phyloP scores from a whole-genome alignment of 106 monocot genomes.

The Phalaenopsis equestris region DNA sequence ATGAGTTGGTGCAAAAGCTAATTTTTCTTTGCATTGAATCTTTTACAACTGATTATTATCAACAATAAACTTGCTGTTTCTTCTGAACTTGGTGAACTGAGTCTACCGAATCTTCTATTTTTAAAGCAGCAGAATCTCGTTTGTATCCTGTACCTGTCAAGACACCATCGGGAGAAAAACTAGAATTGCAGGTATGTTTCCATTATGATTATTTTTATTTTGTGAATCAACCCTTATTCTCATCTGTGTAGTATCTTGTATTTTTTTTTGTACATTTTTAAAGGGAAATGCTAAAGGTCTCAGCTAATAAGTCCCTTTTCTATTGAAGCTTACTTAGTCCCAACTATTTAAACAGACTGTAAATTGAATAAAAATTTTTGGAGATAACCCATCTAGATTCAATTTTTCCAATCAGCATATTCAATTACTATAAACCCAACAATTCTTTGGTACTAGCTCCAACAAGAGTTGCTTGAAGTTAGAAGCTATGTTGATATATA shows the following conservation, averaged over 20 bases:
- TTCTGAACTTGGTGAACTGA: background rate
- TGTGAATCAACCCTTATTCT: background rate
- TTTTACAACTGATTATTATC: background rate
- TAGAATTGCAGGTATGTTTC: slow-evolving; percentile 31
- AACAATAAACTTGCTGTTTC: background rate
- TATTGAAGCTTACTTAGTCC: background rate
- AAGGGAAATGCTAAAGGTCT: background rate
- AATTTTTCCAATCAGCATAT: background rate
- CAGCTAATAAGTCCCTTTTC: background rate
- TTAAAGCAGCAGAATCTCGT: slow-evolving; percentile 21
- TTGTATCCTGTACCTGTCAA: slow-evolving; percentile 38
- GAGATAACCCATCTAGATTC: background rate
- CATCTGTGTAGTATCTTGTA: background rate
- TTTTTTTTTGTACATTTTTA: background rate
- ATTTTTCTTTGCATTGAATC: background rate
- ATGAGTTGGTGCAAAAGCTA: background rate
- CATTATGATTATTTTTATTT: background rate
- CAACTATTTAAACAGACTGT: background rate
- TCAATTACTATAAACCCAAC: background rate
- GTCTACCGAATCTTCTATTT: background rate
- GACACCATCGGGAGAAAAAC: slow-evolving; percentile 29
- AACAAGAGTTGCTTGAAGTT: background rate
- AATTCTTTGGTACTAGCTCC: background rate
- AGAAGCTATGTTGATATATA: background rate
- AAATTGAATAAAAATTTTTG: background rate